Conservation (phyloP, 352 stramenopile genomes). For the Phytopythium helicoides region DNA sequence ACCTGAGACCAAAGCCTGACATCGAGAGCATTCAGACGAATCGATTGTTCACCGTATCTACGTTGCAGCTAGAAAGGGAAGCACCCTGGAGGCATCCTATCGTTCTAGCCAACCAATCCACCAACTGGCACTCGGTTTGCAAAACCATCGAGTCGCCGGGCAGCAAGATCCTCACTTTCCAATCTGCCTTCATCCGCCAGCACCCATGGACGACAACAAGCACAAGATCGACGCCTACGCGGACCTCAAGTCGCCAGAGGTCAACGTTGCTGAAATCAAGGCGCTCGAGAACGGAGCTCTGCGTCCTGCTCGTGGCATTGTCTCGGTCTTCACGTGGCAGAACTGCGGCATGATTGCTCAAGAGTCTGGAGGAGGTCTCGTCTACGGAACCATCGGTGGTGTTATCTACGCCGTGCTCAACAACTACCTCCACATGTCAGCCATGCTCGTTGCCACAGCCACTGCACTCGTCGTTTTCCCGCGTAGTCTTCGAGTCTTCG, state of each 20-base stretch:
- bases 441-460: slow-evolving; percentile 41
- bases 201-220: slow-evolving; percentile 12
- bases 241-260: slow-evolving; percentile 23
- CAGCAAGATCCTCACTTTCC: background rate
- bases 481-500: slow-evolving; percentile 53
- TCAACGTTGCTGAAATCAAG: background rate
- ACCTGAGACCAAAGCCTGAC: no score
- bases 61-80: no score
- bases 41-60: no score
- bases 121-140: no score
- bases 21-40: no score
- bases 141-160: no score
- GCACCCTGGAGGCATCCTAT: no score
- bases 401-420: slow-evolving; percentile 58
- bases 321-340: slow-evolving; percentile 37
- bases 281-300: slow-evolving; percentile 32
- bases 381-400: slow-evolving; percentile 42
- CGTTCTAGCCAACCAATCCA: no score
- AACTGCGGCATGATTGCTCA: slow-evolving; percentile 51
- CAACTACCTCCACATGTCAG: slow-evolving; percentile 65
- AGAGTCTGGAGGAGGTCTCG: slow-evolving; percentile 36
- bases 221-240: slow-evolving; percentile 27
- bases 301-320: slow-evolving; percentile 22
- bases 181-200: background rate
- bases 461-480: slow-evolving; percentile 49